Percentiles rank a stretch among this genome's conserved stretches.
These are phyloP conservation scores for Kodamaea suecica DNA, from an alignment of 1,139 yeast genomes.

Conservation along the genomic window DNA sequence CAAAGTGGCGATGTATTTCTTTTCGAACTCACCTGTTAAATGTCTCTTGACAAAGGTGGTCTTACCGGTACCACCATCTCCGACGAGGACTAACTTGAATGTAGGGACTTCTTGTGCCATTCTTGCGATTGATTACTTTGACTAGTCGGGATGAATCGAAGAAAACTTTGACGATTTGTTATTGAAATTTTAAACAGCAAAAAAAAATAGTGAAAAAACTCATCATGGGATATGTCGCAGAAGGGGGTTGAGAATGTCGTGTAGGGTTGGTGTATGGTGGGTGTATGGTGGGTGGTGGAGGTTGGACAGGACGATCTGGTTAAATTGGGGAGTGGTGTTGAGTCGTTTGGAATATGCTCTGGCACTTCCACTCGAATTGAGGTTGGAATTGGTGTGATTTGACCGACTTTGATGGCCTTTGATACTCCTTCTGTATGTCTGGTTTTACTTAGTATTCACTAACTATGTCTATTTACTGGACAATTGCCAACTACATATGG, in stretches of 20 bases:
- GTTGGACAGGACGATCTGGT: no score
- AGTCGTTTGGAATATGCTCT: no score
- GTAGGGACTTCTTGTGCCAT: slow-evolving; percentile 91
- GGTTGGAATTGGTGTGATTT: no score
- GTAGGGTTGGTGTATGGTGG: no score
- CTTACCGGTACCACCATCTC: slow-evolving; percentile 99
- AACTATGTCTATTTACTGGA: no score
- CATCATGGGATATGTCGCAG: neutral
- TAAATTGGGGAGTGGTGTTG: no score
- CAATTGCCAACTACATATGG: no score
- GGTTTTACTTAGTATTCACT: no score
- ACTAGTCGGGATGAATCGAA: neutral
- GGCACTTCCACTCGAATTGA: no score
- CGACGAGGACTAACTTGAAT: slow-evolving; percentile 96
- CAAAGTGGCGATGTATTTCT: slow-evolving; percentile 97
- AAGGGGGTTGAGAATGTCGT: neutral
- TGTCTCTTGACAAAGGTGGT: slow-evolving; percentile 99
- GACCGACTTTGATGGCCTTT: no score
- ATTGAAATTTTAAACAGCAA: neutral
- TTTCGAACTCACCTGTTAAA: slow-evolving; percentile 99
- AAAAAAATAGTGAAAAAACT: slow-evolving; percentile 1
- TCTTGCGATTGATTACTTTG: slow-evolving; percentile 13
- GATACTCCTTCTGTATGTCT: no score
- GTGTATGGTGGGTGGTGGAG: no score
- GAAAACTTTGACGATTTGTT: slow-evolving; percentile 8